These are phyloP conservation scores for Lathyrus aphaca DNA, from an alignment of 306 rosid species.

Conservation along the genomic window DNA sequence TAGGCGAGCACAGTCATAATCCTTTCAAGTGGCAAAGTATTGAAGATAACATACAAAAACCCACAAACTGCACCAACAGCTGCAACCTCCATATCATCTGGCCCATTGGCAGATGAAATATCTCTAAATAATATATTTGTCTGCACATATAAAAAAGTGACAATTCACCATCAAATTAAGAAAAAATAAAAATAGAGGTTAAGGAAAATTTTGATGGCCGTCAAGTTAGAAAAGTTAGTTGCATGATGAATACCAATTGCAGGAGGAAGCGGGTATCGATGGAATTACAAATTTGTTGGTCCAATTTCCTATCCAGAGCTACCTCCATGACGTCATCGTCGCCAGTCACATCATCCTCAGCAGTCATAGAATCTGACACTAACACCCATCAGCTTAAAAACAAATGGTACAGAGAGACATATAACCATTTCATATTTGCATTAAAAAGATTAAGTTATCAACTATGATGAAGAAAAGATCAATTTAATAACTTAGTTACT, in stretches of 20 bases:
- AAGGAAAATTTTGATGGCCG: slow-evolving; percentile 13
- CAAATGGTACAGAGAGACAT: slow-evolving; percentile 26
- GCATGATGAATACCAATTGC: slow-evolving; percentile 68
- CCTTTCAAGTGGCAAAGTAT: slow-evolving; percentile 78
- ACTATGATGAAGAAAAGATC: slow-evolving; percentile 13
- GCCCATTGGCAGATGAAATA: slow-evolving; percentile 60
- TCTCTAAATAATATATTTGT: slow-evolving; percentile 79
- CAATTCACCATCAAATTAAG: slow-evolving; percentile 33
- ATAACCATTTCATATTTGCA: slow-evolving; percentile 33
- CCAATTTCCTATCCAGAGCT: slow-evolving; percentile 65
- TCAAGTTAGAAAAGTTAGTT: slow-evolving; percentile 11
- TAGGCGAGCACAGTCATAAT: slow-evolving; percentile 94
- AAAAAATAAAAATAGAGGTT: not conserved
- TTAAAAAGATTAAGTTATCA: slow-evolving; percentile 19
- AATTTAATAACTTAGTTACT: not conserved
- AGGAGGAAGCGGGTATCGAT: slow-evolving; percentile 82
- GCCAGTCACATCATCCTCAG: slow-evolving; percentile 65
- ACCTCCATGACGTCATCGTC: slow-evolving; percentile 66
- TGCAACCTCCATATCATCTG: slow-evolving; percentile 74
- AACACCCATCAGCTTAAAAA: slow-evolving; percentile 30
- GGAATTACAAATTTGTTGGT: slow-evolving; percentile 75
- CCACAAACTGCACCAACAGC: slow-evolving; percentile 94
- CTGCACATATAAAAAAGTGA: slow-evolving; percentile 50
- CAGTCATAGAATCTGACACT: slow-evolving; percentile 61
- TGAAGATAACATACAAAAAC: slow-evolving; percentile 81